Conservation (phyloP, 2,329 filamentous ascomycete species). For the Daldinia sp. region DNA sequence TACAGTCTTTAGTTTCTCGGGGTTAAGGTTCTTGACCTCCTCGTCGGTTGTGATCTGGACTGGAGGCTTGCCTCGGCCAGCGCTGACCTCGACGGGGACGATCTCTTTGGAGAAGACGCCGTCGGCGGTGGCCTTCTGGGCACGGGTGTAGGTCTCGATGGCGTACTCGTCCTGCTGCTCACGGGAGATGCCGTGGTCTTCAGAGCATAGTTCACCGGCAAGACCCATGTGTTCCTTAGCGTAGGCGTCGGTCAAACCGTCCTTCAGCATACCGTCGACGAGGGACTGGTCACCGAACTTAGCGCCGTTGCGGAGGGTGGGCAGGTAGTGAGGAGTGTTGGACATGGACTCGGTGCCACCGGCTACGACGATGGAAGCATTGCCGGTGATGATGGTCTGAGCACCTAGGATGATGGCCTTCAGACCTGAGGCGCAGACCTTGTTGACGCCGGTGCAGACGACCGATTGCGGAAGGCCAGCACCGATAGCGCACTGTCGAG, state of each 20-base stretch:
- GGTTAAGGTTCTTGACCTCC: conserved; percentile 94
- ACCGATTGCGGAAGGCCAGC: conserved; percentile 85
- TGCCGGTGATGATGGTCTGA: conserved; percentile 97
- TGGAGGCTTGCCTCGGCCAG: conserved; percentile 89
- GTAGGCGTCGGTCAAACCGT: conserved; percentile 94
- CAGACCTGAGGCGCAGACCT: conserved; percentile 95
- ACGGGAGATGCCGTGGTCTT: conserved; percentile 83
- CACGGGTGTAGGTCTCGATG: conserved; percentile 80
- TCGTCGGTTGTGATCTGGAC: conserved; percentile 87
- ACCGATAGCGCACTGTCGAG: conserved; percentile 90
- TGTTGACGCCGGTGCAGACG: conserved; percentile 95
- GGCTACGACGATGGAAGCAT: conserved; percentile 90
- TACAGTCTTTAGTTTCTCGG: conserved; percentile 85
- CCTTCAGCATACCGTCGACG: conserved; percentile 91
- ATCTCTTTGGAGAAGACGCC: conserved; percentile 90
- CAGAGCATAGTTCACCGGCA: conserved; percentile 89
- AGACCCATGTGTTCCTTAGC: conserved; percentile 94
- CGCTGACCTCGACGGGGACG: conserved; percentile 86
- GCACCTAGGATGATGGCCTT: conserved; percentile 96
- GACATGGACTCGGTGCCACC: conserved; percentile 99
- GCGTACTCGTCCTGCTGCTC: conserved; percentile 95
- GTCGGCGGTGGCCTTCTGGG: conserved; percentile 84
- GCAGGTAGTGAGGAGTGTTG: conserved; percentile 95
- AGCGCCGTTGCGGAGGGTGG: conserved; percentile 84
- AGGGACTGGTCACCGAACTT: conserved; percentile 95